Conservation (phyloP, 2,329 filamentous ascomycete genomes). For the Rhynchosporium graminicola region DNA sequence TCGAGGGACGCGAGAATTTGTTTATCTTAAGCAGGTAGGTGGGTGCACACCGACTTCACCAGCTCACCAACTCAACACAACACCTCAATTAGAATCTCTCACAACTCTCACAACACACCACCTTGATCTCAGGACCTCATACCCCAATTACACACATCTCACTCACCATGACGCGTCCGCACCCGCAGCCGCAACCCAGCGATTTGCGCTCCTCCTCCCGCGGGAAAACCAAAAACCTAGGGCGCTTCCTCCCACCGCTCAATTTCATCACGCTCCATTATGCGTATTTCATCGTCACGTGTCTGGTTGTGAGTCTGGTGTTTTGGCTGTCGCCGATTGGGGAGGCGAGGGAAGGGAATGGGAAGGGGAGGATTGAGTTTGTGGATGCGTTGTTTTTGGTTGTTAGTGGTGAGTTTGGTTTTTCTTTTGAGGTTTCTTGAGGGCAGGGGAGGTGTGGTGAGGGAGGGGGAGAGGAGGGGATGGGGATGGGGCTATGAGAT, state of each 20-base stretch:
- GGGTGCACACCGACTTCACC: too few relatives aligned
- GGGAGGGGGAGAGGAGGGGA: not conserved
- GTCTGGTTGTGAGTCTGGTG: slow-evolving; percentile 57
- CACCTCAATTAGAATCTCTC: too few relatives aligned
- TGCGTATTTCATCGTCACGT: slow-evolving; percentile 61
- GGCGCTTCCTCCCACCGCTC: slow-evolving; percentile 37
- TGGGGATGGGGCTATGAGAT: not conserved
- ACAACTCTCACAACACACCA: too few relatives aligned
- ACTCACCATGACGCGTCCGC: not conserved
- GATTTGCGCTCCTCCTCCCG: not conserved
- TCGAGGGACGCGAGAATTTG: too few relatives aligned
- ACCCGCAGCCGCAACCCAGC: not conserved
- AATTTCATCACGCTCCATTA: slow-evolving; percentile 69
- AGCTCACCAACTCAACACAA: too few relatives aligned
- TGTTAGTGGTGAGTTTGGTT: not conserved
- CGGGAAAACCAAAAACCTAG: not conserved
- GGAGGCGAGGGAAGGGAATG: slow-evolving; percentile 41
- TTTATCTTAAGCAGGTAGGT: too few relatives aligned
- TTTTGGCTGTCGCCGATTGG: slow-evolving; percentile 58
- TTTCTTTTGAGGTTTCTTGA: not conserved
- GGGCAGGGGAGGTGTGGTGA: not conserved
- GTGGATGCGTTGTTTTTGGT: slow-evolving; percentile 54
- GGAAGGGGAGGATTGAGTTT: slow-evolving; percentile 54
- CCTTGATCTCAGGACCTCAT: too few relatives aligned
- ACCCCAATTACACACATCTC: too few relatives aligned